Conservation (phyloP, 2,329 filamentous ascomycete species). For the Alternaria hordeiaustralica region DNA sequence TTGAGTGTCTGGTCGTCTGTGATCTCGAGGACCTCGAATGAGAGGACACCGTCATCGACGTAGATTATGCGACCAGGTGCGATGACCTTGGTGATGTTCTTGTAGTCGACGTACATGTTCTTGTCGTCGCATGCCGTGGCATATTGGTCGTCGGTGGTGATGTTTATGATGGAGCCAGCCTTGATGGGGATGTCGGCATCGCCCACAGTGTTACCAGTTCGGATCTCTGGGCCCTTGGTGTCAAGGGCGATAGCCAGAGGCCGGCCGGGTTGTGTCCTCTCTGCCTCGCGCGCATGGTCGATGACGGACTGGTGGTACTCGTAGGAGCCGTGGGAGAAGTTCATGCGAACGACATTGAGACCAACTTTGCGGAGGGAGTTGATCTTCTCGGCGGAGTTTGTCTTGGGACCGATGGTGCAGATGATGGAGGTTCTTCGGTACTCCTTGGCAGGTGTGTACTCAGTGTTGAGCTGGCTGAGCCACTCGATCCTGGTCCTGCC, state of each 20-base stretch:
- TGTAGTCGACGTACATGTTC: conserved; percentile 99
- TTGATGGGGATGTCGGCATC: conserved; percentile 81
- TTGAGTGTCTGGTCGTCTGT: conserved; percentile 88
- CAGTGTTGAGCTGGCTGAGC: conserved; percentile 83
- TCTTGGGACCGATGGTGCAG: conserved; percentile 98
- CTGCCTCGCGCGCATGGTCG: conserved; percentile 89
- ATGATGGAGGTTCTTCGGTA: conserved; percentile 98
- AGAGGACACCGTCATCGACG: conserved; percentile 97
- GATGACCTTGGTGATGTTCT: conserved; percentile 99
- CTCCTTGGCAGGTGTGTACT: conserved; percentile 84
- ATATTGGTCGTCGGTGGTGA: conserved; percentile 96
- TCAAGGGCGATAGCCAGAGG: conserved; percentile 94
- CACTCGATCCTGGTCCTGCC: conserved; percentile 75
- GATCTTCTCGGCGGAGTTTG: conserved; percentile 96
- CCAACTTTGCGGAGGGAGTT: conserved; percentile 89
- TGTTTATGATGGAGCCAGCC: conserved; percentile 85
- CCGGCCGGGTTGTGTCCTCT: conserved; percentile 77
- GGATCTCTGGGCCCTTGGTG: conserved; percentile 85
- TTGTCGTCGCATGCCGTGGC: conserved; percentile 81
- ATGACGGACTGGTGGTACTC: conserved; percentile 99
- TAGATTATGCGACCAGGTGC: conserved; percentile 90
- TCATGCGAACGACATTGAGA: conserved; percentile 99
- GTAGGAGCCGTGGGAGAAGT: conserved; percentile 95
- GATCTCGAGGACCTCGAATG: conserved; percentile 90
- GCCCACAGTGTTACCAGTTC: conserved; percentile 75